Conservation (phyloP, 1,284 basidiomycete species). For the Irpex sp. region DNA sequence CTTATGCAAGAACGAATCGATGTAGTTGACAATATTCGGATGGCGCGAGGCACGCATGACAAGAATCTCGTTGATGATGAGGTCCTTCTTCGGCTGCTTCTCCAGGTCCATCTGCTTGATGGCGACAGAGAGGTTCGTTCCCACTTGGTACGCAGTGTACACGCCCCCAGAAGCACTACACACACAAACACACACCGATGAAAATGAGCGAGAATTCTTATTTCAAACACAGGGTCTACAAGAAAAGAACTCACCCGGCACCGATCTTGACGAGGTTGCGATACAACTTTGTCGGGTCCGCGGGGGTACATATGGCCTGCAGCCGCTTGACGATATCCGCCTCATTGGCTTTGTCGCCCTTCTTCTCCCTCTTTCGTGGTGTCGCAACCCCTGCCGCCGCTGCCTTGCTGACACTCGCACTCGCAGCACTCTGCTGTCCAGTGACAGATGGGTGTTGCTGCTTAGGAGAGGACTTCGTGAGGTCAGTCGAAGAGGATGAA, state of each 20-base stretch:
- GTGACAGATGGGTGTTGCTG: slow-evolving; percentile 18
- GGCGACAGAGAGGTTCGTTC: slow-evolving; percentile 90
- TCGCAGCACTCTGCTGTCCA: slow-evolving; percentile 48
- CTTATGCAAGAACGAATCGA: slow-evolving; percentile 96
- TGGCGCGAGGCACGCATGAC: slow-evolving; percentile 97
- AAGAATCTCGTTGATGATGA: slow-evolving; percentile 99
- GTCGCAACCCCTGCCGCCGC: slow-evolving; percentile 58
- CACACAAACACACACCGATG: slow-evolving; percentile 1
- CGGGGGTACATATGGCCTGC: slow-evolving; percentile 94
- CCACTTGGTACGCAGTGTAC: slow-evolving; percentile 96
- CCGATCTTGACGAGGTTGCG: slow-evolving; percentile 95
- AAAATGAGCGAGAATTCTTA: not conserved
- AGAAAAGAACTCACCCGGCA: slow-evolving; percentile 70
- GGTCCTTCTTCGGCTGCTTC: slow-evolving; percentile 98
- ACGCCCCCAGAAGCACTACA: slow-evolving; percentile 92
- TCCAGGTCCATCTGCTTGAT: slow-evolving; percentile 99
- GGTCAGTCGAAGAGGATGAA: slow-evolving; percentile 51
- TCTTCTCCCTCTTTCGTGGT: slow-evolving; percentile 83
- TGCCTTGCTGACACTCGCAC: slow-evolving; percentile 58
- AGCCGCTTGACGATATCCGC: slow-evolving; percentile 89
- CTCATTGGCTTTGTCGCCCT: slow-evolving; percentile 80
- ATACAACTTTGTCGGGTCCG: slow-evolving; percentile 94
- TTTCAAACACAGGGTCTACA: not conserved
- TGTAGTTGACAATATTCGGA: slow-evolving; percentile 99
- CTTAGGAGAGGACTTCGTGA: slow-evolving; percentile 37